Evolutionary conservation across 306 rosid species (phyloP).

Genomic region (Cucurbita argyrosperma): DNA sequence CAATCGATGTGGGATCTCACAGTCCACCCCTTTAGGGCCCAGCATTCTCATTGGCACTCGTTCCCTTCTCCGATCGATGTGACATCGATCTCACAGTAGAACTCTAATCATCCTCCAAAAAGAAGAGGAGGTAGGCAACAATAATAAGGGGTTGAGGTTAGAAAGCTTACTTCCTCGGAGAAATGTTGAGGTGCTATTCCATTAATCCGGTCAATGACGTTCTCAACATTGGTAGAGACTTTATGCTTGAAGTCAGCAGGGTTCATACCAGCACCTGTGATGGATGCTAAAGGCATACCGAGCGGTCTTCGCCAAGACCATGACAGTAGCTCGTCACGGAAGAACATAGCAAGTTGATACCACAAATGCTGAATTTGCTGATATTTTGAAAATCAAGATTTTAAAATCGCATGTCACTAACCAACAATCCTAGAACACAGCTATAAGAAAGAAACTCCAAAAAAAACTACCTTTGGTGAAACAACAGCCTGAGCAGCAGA

Average conservation of each 20-base stretch:
- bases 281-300: constrained; percentile 75
- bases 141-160: neutral
- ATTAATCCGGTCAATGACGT: constrained; percentile 60
- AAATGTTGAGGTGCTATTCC: constrained; percentile 76
- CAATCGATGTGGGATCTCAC: no score
- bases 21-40: no score
- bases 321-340: constrained; percentile 94
- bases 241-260: constrained; percentile 79
- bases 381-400: neutral
- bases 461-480: constrained; percentile 64
- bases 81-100: neutral
- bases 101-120: neutral
- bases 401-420: constrained; percentile 1
- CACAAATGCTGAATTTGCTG: constrained; percentile 97
- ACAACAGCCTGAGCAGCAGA: constrained; percentile 94
- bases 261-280: constrained; percentile 68
- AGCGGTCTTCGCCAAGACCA: constrained; percentile 99
- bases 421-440: neutral
- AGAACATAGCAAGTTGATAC: constrained; percentile 98
- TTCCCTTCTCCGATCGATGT: no score
- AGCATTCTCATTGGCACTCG: no score
- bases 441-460: neutral
- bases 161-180: constrained; percentile 72
- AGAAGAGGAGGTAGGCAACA: neutral
- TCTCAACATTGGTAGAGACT: constrained; percentile 73